Evolutionary conservation across 371 early-diverging fungal species (phyloP), one percentile per base, ranked within the genome.

Genomic region (Rhizopus arrhizus): DNA sequence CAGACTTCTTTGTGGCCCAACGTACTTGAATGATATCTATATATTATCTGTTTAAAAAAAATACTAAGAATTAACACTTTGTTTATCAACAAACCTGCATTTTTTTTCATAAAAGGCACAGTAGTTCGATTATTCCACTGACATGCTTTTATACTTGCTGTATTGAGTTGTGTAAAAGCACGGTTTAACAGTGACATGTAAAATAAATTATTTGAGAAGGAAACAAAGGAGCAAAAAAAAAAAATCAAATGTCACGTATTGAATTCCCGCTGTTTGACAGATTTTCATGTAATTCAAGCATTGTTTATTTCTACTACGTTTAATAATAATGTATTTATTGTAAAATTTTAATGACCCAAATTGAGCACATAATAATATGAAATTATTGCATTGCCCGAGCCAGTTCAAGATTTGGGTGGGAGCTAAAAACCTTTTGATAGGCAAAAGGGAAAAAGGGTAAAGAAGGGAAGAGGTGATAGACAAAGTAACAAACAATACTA

Each of bases 1-100:
- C 95, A 13, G 95, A 78, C 72, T 91, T 93, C 71, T 98, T 96
- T 33, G 95, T 86, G 41, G 98, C 98, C 79, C 84, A 89, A 69
- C 97, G 91, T 58, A 94, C 81, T 75, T 94, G 94, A 22, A 28
- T 59, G 12, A 56, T 12, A 22, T 68, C 68, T 68, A 43, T 41
- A 22, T 22, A 22, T 42, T 34, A 40, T 28, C 54, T 40, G 51
- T 34, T 32, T 12, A n/a, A 51, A 53, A 16, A 53, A 53, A 38
- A 53, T 35, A 40, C 12, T 11, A 4, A 34, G 3, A 43, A 36
- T 16, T 28, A 12, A 15, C 3, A n/a, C 10, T 40, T 3, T 31
- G 3, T 31, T 15, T 22, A 22, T 22, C 2, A 22, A 22, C 46
- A 15, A 34, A 66, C 66, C 66, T 61, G 62, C 48, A 33, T 53